Evolutionary conservation across 495 filamentous ascomycete genomes (phyloP).

Genomic region (Penicillium macrosclerotiorum): DNA sequence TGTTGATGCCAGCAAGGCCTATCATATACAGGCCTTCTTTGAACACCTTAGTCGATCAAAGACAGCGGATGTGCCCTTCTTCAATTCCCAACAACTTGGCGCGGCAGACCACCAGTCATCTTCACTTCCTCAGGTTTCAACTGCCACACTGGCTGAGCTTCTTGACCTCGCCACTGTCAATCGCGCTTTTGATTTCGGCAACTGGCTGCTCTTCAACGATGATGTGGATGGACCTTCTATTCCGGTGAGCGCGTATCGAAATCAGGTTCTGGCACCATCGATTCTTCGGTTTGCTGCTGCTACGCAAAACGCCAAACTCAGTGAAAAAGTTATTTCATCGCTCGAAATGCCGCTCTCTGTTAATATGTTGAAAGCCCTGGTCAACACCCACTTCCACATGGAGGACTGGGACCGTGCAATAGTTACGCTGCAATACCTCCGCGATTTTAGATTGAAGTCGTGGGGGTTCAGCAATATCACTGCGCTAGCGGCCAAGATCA

Average conservation of each 20-base stretch:
- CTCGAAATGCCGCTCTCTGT: constrained; percentile 37
- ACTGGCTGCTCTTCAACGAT: constrained; percentile 53
- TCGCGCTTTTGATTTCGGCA: constrained; percentile 47
- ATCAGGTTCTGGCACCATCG: constrained; percentile 51
- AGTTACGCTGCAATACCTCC: constrained; percentile 41
- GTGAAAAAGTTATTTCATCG: constrained; percentile 40
- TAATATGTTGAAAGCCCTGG: constrained; percentile 48
- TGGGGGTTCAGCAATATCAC: constrained; percentile 50
- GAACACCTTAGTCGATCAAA: constrained; percentile 17
- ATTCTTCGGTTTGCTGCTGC: constrained; percentile 58
- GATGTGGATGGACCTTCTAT: constrained; percentile 59
- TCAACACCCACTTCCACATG: constrained; percentile 48
- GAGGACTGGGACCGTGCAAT: constrained; percentile 48
- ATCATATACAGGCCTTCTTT: constrained; percentile 38
- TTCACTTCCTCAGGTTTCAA: constrained; percentile 47
- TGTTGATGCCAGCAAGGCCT: constrained; percentile 39
- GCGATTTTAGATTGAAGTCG: constrained; percentile 36
- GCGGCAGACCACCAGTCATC: constrained; percentile 21
- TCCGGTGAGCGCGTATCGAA: constrained; percentile 40
- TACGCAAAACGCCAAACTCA: constrained; percentile 45
- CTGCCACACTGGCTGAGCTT: constrained; percentile 45
- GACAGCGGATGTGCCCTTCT: constrained; percentile 12
- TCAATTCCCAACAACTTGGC: constrained; percentile 16
- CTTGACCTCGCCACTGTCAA: constrained; percentile 52
- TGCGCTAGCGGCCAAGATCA: constrained; percentile 40